Conservation (phyloP, 2,329 filamentous ascomycete species). For the Macrophomina phaseolina region DNA sequence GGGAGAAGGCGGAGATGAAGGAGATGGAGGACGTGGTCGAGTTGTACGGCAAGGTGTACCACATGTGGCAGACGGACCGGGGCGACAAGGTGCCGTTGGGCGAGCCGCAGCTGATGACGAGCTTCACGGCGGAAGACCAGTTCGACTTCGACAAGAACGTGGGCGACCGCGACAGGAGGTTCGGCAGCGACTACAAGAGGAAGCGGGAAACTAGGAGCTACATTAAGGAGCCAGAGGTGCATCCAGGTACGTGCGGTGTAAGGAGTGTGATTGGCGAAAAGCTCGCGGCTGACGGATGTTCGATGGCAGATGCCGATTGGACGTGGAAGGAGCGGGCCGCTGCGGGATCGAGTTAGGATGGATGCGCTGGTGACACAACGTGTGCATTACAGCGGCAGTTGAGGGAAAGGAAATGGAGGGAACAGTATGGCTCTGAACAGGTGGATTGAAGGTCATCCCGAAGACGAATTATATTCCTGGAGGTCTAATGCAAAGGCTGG, state of each 20-base stretch:
- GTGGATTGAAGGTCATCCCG: not conserved
- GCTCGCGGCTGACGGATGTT: not conserved
- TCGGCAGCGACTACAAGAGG: slow-evolving; percentile 56
- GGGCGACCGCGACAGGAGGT: slow-evolving; percentile 59
- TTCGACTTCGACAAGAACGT: slow-evolving; percentile 55
- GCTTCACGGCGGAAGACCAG: slow-evolving; percentile 59
- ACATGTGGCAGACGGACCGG: slow-evolving; percentile 84
- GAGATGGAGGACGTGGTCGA: slow-evolving; percentile 80
- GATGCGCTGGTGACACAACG: not conserved
- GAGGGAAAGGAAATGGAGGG: not conserved
- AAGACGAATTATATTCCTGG: slow-evolving; percentile 3
- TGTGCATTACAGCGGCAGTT: not conserved
- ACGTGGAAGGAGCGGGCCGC: slow-evolving; percentile 21
- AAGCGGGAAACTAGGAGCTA: slow-evolving; percentile 61
- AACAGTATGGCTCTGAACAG: not conserved
- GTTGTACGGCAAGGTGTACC: slow-evolving; percentile 83
- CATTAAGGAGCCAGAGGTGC: slow-evolving; percentile 57
- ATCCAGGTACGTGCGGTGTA: slow-evolving; percentile 34
- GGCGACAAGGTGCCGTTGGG: slow-evolving; percentile 70
- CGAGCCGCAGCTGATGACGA: slow-evolving; percentile 68
- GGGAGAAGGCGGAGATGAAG: slow-evolving; percentile 77
- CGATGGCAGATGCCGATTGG: slow-evolving; percentile 24
- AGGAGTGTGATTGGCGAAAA: not conserved
- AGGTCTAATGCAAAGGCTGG: slow-evolving; percentile 3
- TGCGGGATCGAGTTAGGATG: slow-evolving; percentile 13